Evolutionary conservation across 495 filamentous ascomycete genomes (phyloP).

Genomic region (Penicillium bialowiezense): DNA sequence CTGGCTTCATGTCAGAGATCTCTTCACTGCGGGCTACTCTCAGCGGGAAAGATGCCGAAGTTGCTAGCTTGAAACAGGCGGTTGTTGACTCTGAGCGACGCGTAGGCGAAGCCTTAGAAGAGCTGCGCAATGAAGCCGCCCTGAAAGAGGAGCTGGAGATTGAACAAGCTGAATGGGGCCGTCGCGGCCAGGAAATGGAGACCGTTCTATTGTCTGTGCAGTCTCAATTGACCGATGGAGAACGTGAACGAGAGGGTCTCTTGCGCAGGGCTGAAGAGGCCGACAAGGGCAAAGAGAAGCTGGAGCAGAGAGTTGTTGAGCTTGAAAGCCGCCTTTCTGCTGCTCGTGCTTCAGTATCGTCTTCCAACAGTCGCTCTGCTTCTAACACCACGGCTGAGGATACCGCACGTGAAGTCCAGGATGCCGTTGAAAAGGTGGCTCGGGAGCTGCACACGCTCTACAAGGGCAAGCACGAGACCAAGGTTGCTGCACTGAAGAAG

Average conservation of each 20-base stretch:
- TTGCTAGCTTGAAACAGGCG: constrained; percentile 76
- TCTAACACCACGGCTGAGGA: constrained; percentile 31
- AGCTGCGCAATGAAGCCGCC: constrained; percentile 69
- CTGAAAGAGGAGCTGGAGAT: constrained; percentile 65
- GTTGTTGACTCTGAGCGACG: constrained; percentile 85
- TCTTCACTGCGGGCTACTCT: constrained; percentile 85
- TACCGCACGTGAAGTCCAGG: constrained; percentile 60
- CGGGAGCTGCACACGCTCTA: constrained; percentile 90
- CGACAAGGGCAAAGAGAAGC: constrained; percentile 65
- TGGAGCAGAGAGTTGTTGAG: constrained; percentile 53
- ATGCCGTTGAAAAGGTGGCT: constrained; percentile 88
- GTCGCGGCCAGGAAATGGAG: constrained; percentile 81
- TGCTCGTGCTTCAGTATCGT: constrained; percentile 49
- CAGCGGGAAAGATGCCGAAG: constrained; percentile 87
- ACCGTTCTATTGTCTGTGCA: constrained; percentile 70
- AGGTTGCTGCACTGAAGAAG: constrained; percentile 91
- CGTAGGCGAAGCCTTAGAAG: constrained; percentile 81
- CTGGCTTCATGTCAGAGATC: constrained; percentile 82
- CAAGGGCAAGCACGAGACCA: constrained; percentile 93
- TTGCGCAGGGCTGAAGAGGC: constrained; percentile 67
- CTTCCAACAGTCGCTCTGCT: constrained; percentile 7
- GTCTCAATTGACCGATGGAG: constrained; percentile 72
- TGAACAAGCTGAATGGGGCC: constrained; percentile 83
- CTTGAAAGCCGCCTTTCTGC: constrained; percentile 71
- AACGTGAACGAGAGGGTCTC: constrained; percentile 73